A percentile compares a stretch with the other conserved stretches of the same genome.
phyloP scores from a whole-genome alignment of 495 filamentous ascomycete species.

The Pyrenopolyporus hunteri region DNA sequence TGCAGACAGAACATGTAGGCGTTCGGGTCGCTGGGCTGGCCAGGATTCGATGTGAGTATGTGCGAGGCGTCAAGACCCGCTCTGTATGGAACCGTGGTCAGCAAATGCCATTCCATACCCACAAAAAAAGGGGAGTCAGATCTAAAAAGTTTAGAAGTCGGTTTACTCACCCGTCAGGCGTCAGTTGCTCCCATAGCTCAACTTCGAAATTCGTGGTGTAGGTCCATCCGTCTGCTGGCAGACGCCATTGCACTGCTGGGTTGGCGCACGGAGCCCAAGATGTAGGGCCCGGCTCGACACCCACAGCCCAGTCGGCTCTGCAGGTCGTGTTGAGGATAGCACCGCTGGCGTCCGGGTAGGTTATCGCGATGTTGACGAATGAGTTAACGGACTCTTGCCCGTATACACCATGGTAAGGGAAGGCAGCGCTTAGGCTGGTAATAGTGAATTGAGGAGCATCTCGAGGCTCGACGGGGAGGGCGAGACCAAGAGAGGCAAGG shows the following conservation, averaged over 20 bases:
- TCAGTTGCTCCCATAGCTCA: slow-evolving; percentile 31
- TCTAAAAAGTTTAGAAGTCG: too few species aligned
- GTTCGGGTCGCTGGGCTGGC: slow-evolving; percentile 34
- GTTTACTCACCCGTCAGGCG: slow-evolving; percentile 28
- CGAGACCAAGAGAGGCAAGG: slow-evolving; percentile 24
- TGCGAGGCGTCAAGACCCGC: slow-evolving; percentile 34
- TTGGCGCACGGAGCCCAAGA: slow-evolving; percentile 31
- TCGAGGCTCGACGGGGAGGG: slow-evolving; percentile 23
- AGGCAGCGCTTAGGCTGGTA: slow-evolving; percentile 31
- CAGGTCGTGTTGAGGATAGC: slow-evolving; percentile 39
- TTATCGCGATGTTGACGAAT: slow-evolving; percentile 43
- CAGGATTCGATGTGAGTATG: slow-evolving; percentile 13
- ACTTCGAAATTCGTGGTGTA: slow-evolving; percentile 27
- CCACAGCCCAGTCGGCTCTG: slow-evolving; percentile 27
- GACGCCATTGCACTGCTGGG: slow-evolving; percentile 24
- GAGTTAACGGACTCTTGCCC: slow-evolving; percentile 28
- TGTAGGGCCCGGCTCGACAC: slow-evolving; percentile 27
- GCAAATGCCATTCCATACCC: neutral
- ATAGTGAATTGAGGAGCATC: slow-evolving; percentile 31
- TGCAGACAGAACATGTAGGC: slow-evolving; percentile 36
- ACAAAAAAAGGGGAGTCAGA: neutral
- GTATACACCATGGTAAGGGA: slow-evolving; percentile 32
- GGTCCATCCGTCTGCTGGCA: slow-evolving; percentile 33
- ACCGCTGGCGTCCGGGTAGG: slow-evolving; percentile 74
- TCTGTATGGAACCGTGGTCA: slow-evolving; percentile 11